Conservation (phyloP, 495 filamentous ascomycete species). For the Tuber borchii region DNA sequence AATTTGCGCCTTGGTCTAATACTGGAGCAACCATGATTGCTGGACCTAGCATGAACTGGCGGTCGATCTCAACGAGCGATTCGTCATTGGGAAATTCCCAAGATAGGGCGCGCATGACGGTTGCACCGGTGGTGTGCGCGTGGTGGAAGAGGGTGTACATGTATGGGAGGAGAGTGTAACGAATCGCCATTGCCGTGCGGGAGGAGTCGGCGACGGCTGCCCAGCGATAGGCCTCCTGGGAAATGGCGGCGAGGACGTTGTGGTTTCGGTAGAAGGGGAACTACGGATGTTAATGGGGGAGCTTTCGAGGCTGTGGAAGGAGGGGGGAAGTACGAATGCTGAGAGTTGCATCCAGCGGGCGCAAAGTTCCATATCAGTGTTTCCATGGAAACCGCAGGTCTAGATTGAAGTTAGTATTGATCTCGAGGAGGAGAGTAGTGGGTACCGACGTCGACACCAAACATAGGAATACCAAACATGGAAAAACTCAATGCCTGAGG, state of each 20-base stretch:
- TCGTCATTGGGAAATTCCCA: slow-evolving; percentile 83
- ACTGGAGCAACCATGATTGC: slow-evolving; percentile 68
- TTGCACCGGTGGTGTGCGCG: slow-evolving; percentile 61
- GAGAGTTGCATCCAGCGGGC: slow-evolving; percentile 79
- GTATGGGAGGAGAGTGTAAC: slow-evolving; percentile 69
- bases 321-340: slow-evolving; percentile 62
- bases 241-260: slow-evolving; percentile 48
- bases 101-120: slow-evolving; percentile 71
- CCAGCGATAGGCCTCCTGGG: slow-evolving; percentile 77
- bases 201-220: slow-evolving; percentile 59
- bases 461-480: slow-evolving; percentile 82
- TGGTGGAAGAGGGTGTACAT: slow-evolving; percentile 73
- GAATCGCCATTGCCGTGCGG: slow-evolving; percentile 63
- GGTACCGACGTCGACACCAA: slow-evolving; percentile 56
- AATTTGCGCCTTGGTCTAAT: slow-evolving; percentile 57
- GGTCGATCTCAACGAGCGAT: slow-evolving; percentile 58
- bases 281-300: slow-evolving; percentile 45
- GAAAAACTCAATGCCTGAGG: slow-evolving; percentile 73
- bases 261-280: slow-evolving; percentile 54
- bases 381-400: slow-evolving; percentile 71
- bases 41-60: slow-evolving; percentile 71
- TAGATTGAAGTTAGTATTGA: neutral
- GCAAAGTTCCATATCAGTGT: slow-evolving; percentile 69
- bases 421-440: neutral
- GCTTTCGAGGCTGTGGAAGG: neutral